A percentile compares a stretch with the other conserved stretches of the same genome.
phyloP scores from a whole-genome alignment of 306 rosid species.

The Clitoria ternatea region DNA sequence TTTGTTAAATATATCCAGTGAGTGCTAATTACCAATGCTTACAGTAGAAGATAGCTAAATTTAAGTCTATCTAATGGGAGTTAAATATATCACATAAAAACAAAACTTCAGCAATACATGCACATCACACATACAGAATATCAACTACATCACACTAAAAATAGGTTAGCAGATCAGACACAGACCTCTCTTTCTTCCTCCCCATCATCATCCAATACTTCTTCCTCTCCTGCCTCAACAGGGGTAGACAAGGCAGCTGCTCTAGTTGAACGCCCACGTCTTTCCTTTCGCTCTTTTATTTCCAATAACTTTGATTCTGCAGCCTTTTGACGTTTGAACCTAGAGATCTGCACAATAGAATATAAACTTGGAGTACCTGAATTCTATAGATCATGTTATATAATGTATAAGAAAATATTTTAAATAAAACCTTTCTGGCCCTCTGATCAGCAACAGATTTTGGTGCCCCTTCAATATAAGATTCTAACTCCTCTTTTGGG shows the following conservation, averaged over 20 bases:
- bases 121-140: background rate
- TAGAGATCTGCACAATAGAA: slow-evolving; percentile 61
- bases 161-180: slow-evolving; percentile 15
- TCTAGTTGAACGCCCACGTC: slow-evolving; percentile 82
- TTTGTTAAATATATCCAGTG: background rate
- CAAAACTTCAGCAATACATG: background rate
- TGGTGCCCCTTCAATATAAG: slow-evolving; percentile 43
- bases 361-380: background rate
- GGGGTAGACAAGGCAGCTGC: slow-evolving; percentile 95
- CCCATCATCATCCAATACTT: slow-evolving; percentile 78
- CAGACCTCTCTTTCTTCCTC: slow-evolving; percentile 97
- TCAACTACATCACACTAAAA: background rate
- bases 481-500: slow-evolving; percentile 76
- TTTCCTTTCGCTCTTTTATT: slow-evolving; percentile 91
- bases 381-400: background rate
- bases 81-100: background rate
- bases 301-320: slow-evolving; percentile 89
- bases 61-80: background rate
- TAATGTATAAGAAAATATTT: background rate
- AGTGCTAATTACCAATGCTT: background rate
- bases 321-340: slow-evolving; percentile 77
- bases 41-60: background rate
- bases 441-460: slow-evolving; percentile 68
- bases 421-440: slow-evolving; percentile 67
- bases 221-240: slow-evolving; percentile 93